Evolutionary conservation across 331 rosid species (phyloP).

Genomic region (Cydonia oblonga): DNA sequence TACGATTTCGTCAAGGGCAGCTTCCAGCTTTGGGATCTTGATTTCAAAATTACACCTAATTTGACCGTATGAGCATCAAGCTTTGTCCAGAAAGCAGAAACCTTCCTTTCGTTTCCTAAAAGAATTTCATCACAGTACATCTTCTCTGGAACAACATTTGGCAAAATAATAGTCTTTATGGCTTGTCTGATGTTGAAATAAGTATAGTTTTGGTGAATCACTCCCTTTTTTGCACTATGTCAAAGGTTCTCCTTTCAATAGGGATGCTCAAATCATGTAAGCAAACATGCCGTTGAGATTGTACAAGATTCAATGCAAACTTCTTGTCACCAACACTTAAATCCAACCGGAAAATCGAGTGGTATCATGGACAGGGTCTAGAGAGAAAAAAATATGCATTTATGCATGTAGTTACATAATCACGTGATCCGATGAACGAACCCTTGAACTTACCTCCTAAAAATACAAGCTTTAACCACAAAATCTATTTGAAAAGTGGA

Average conservation of each 20-base stretch:
- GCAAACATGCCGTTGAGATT: too few relatives aligned
- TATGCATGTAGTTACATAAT: too few relatives aligned
- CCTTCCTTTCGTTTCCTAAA: neutral
- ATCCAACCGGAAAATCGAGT: too few relatives aligned
- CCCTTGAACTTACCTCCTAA: too few relatives aligned
- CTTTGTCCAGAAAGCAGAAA: neutral
- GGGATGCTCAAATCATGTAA: too few relatives aligned
- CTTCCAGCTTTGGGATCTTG: slow-evolving; percentile 82
- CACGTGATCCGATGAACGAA: too few relatives aligned
- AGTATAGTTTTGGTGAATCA: neutral
- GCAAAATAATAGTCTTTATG: slow-evolving; percentile 1
- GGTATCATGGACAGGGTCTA: too few relatives aligned
- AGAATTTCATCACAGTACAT: neutral
- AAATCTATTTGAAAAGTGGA: too few relatives aligned
- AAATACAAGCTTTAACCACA: too few relatives aligned
- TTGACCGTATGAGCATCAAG: slow-evolving; percentile 9
- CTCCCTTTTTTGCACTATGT: neutral
- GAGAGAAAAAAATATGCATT: too few relatives aligned
- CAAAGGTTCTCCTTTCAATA: neutral
- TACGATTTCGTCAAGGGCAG: slow-evolving; percentile 65
- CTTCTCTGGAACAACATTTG: neutral
- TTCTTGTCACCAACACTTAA: too few relatives aligned
- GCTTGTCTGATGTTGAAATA: neutral
- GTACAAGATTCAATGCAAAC: too few relatives aligned
- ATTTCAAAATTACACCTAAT: slow-evolving; percentile 41